Conservation (phyloP, 306 rosid species). For the Lathyrus aphaca region DNA sequence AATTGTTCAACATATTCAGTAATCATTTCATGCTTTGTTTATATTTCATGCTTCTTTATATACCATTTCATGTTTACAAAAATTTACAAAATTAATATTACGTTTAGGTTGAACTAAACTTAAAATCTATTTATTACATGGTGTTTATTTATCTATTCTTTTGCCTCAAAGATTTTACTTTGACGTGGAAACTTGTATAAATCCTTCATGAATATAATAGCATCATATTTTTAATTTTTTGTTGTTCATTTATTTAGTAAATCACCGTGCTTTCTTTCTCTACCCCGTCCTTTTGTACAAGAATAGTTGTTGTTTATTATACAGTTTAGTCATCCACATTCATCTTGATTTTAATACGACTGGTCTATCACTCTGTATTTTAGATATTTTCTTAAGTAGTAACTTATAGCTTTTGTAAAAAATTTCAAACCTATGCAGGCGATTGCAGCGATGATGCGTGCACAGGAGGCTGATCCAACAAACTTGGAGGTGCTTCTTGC, state of each 20-base stretch:
- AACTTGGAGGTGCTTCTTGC: slow-evolving; percentile 99
- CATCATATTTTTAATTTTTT: slow-evolving; percentile 4
- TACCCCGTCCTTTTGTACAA: not conserved
- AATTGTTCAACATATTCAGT: slow-evolving; percentile 1
- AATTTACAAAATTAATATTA: slow-evolving; percentile 1
- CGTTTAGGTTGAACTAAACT: slow-evolving; percentile 17
- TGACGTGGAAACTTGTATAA: too few relatives aligned
- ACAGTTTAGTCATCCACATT: slow-evolving; percentile 17
- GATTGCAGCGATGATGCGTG: slow-evolving; percentile 98
- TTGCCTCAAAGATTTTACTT: slow-evolving; percentile 3
- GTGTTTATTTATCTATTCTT: slow-evolving; percentile 2
- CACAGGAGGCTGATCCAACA: slow-evolving; percentile 93
- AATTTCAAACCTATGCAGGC: slow-evolving; percentile 60
- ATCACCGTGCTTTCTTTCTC: slow-evolving; percentile 17
- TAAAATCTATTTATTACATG: slow-evolving; percentile 3
- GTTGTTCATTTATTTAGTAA: slow-evolving; percentile 7
- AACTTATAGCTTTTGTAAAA: slow-evolving; percentile 30
- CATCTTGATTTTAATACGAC: slow-evolving; percentile 20
- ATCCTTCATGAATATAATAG: not conserved
- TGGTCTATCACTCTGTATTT: not conserved
- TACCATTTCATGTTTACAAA: slow-evolving; percentile 1
- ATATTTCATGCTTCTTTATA: too few relatives aligned
- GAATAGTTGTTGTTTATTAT: slow-evolving; percentile 1
- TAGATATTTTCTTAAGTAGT: slow-evolving; percentile 21
- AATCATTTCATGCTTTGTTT: slow-evolving; percentile 27